Evolutionary conservation across 2,329 filamentous ascomycete species (phyloP).

Genomic region (Arthrobotrys entomopaga): DNA sequence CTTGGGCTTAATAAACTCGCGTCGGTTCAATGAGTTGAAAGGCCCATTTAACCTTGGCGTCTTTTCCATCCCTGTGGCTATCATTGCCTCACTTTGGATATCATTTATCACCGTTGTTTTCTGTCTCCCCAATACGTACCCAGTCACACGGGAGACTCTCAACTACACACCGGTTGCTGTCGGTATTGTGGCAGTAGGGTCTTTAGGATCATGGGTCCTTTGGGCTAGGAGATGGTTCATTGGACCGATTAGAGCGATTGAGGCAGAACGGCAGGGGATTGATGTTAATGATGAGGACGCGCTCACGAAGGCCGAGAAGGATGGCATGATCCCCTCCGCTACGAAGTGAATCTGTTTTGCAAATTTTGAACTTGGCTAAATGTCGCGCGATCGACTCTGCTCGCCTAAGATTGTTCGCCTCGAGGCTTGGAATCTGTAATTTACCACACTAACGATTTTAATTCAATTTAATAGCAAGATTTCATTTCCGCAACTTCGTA

Average conservation of each 20-base stretch:
- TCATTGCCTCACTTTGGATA: constrained; percentile 67
- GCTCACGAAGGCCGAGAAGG: constrained; percentile 62
- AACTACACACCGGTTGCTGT: constrained; percentile 72
- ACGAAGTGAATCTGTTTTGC: constrained; percentile 15
- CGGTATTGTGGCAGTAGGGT: constrained; percentile 67
- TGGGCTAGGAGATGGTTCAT: constrained; percentile 69
- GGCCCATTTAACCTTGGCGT: constrained; percentile 68
- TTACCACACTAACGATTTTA: too few species aligned
- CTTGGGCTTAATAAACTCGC: constrained; percentile 67
- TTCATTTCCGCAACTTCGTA: too few species aligned
- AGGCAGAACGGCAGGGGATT: constrained; percentile 66
- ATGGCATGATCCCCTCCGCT: constrained; percentile 55
- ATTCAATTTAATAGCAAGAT: too few species aligned
- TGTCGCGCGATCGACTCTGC: too few species aligned
- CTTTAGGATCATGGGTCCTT: constrained; percentile 66
- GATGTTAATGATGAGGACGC: constrained; percentile 65
- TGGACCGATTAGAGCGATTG: constrained; percentile 68
- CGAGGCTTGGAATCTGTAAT: background rate
- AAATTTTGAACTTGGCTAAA: too few species aligned
- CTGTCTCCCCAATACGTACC: constrained; percentile 69
- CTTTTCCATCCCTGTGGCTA: constrained; percentile 65
- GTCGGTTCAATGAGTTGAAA: constrained; percentile 66
- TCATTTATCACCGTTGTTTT: constrained; percentile 69
- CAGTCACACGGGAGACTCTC: constrained; percentile 68
- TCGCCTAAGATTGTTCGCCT: background rate